A percentile compares a stretch with the other conserved stretches of the same genome.
Evolutionary conservation across 2,329 filamentous ascomycete genomes (phyloP).

Genomic region (Moelleriella libera): DNA sequence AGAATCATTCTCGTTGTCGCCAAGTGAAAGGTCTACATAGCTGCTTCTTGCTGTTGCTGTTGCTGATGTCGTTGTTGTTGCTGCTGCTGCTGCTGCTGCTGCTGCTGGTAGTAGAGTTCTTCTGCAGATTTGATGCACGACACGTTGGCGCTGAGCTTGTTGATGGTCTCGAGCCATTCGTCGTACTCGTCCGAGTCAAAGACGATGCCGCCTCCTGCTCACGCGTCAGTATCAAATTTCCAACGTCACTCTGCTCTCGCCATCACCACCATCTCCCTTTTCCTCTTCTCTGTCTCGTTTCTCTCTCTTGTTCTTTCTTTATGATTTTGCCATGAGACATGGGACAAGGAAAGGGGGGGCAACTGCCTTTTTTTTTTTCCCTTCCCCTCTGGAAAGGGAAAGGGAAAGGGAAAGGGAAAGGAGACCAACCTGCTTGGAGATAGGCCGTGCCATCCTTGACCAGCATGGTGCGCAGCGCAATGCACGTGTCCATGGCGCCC

Average conservation of each 20-base stretch:
- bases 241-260: too few relatives aligned
- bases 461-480: conserved; percentile 80
- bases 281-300: too few relatives aligned
- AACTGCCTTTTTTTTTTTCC: too few relatives aligned
- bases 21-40: neutral
- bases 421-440: conserved; percentile 54
- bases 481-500: conserved; percentile 83
- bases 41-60: conserved; percentile 1
- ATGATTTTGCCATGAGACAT: neutral
- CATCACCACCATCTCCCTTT: neutral
- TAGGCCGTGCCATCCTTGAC: conserved; percentile 85
- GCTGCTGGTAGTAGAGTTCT: conserved; percentile 35
- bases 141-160: conserved; percentile 87
- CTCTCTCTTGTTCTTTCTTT: too few relatives aligned
- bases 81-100: conserved; percentile 11
- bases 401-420: neutral
- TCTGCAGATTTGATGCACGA: conserved; percentile 78
- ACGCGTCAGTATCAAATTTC: neutral
- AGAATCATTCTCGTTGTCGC: too few relatives aligned
- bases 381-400: too few relatives aligned
- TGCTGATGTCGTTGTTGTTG: conserved; percentile 20
- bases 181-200: conserved; percentile 89
- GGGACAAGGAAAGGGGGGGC: neutral
- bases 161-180: conserved; percentile 87
- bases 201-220: conserved; percentile 67